Evolutionary conservation across 768 basidiomycete genomes (phyloP).

Genomic region (Chalciporus pseudorubinellus): DNA sequence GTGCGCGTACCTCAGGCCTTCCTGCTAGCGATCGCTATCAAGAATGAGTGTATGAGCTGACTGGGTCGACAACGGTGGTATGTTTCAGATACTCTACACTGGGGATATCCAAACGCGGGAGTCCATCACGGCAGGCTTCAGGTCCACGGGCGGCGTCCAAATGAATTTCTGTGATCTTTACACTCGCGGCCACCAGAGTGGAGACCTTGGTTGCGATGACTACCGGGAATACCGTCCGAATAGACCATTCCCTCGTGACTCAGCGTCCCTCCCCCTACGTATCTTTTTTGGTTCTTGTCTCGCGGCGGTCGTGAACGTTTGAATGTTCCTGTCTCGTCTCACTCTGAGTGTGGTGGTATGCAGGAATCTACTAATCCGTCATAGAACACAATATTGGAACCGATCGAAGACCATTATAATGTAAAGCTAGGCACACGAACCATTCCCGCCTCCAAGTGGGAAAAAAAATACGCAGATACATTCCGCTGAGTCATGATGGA

Average conservation of each 20-base stretch:
- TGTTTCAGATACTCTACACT: too few relatives aligned
- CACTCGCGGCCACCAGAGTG: constrained; percentile 12
- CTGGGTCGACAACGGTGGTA: too few relatives aligned
- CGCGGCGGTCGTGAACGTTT: background rate
- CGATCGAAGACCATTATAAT: background rate
- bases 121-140: background rate
- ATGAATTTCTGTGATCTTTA: background rate
- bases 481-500: background rate
- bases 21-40: background rate
- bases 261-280: background rate
- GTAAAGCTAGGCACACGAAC: background rate
- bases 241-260: constrained; percentile 25
- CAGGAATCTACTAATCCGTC: background rate
- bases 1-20: background rate
- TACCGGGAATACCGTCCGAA: constrained; percentile 22
- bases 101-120: background rate
- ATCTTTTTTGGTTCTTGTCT: background rate
- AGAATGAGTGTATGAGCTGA: too few relatives aligned
- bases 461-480: background rate
- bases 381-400: background rate
- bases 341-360: background rate
- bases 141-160: background rate
- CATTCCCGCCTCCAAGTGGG: background rate
- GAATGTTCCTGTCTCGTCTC: background rate
- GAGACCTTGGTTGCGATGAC: constrained; percentile 25